A percentile compares a stretch with the other conserved stretches of the same genome.
phyloP scores from a whole-genome alignment of 2,329 filamentous ascomycete species.

The Hypoxylon rubiginosum region DNA sequence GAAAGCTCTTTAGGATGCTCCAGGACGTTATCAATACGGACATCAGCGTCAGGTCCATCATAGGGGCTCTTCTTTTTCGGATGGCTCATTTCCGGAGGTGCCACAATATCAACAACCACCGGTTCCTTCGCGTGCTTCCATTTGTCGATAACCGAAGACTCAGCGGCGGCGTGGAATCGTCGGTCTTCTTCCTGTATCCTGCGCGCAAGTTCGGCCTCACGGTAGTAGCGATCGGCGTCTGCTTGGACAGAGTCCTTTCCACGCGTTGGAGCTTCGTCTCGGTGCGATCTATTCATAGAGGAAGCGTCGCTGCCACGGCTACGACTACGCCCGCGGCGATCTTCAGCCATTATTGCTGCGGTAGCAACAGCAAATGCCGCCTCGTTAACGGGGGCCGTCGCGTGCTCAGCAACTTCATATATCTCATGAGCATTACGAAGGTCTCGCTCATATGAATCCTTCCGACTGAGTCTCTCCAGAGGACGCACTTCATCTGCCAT shows the following conservation, averaged over 20 bases:
- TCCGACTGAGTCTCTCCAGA: slow-evolving; percentile 61
- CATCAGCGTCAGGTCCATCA: slow-evolving; percentile 73
- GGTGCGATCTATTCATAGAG: slow-evolving; percentile 54
- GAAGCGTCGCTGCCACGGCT: slow-evolving; percentile 52
- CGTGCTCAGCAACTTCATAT: slow-evolving; percentile 61
- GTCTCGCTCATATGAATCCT: slow-evolving; percentile 64
- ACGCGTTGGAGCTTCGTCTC: slow-evolving; percentile 46
- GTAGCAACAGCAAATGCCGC: slow-evolving; percentile 63
- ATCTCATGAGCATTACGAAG: slow-evolving; percentile 61
- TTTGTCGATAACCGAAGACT: slow-evolving; percentile 68
- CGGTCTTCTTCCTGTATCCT: slow-evolving; percentile 67
- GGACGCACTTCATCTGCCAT: slow-evolving; percentile 49
- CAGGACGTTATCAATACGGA: slow-evolving; percentile 71
- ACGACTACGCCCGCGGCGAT: slow-evolving; percentile 50
- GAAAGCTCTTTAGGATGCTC: slow-evolving; percentile 64
- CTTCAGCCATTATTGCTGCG: slow-evolving; percentile 57
- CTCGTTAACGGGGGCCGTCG: slow-evolving; percentile 63
- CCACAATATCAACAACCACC: slow-evolving; percentile 63
- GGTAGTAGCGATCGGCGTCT: slow-evolving; percentile 70
- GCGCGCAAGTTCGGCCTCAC: slow-evolving; percentile 66
- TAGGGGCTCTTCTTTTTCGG: slow-evolving; percentile 63
- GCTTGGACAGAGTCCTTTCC: slow-evolving; percentile 65
- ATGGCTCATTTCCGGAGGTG: slow-evolving; percentile 64
- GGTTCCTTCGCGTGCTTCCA: slow-evolving; percentile 60
- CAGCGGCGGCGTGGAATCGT: slow-evolving; percentile 65